Evolutionary conservation across 768 basidiomycete species (phyloP).

Genomic region (Mycena epipterygia): DNA sequence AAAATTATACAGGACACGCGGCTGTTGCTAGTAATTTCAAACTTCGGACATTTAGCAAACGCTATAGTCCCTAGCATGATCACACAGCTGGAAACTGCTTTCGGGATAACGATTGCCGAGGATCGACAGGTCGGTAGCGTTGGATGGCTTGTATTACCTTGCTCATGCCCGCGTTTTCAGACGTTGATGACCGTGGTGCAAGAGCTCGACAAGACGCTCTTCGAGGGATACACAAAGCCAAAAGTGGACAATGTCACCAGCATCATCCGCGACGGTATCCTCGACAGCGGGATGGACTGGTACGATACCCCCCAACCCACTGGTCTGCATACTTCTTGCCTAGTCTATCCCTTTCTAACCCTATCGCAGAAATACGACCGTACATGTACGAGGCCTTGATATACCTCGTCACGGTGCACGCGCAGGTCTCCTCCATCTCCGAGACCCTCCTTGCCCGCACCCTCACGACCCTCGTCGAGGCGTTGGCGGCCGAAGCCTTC

Average conservation of each 20-base stretch:
- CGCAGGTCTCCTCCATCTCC: conserved; percentile 87
- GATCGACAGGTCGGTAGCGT: conserved; percentile 72
- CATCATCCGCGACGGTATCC: conserved; percentile 84
- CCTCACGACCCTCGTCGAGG: conserved; percentile 84
- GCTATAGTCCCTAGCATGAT: conserved; percentile 84
- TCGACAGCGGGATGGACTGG: conserved; percentile 91
- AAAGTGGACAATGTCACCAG: conserved; percentile 77
- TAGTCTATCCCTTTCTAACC: neutral
- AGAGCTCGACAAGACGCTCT: conserved; percentile 90
- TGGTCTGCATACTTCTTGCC: conserved; percentile 60
- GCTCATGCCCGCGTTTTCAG: conserved; percentile 50
- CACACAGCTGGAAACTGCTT: conserved; percentile 80
- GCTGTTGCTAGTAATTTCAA: conserved; percentile 89
- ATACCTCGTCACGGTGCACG: conserved; percentile 91
- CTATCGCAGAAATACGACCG: conserved; percentile 81
- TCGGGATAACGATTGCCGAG: conserved; percentile 77
- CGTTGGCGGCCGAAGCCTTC: conserved; percentile 86
- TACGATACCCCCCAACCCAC: conserved; percentile 93
- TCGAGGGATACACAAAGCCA: conserved; percentile 88
- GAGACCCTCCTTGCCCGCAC: conserved; percentile 87
- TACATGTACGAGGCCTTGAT: conserved; percentile 94
- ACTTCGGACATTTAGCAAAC: conserved; percentile 83
- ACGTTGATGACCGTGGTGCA: conserved; percentile 82
- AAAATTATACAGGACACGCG: conserved; percentile 78
- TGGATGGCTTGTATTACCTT: conserved; percentile 1